Base-by-base conservation (phyloP, 1,284 basidiomycete genomes). In the Takashimella tepidaria region DNA sequence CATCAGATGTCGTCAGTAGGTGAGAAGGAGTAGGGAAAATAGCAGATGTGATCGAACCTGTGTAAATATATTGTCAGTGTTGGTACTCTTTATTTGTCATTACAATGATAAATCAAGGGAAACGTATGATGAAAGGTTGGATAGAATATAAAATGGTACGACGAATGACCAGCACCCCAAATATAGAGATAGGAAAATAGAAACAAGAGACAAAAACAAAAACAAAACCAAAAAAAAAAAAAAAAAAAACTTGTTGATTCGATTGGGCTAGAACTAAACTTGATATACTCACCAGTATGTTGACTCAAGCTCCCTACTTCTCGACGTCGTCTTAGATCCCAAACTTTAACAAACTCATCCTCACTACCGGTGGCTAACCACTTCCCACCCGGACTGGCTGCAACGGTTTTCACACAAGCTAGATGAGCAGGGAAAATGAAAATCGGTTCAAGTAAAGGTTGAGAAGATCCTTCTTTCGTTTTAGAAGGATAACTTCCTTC, bases 351-450 rank as follows among this genome's bases (percentile, higher is more conserved):
- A 52, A 92, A 88, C 76, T 98, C 95, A 72, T 98, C 95, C 26
- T 89, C 84, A 59, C 89, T 92, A 0, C 92, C 95, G 0, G 89
- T 93, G 3, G 92, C 93, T 13, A 98, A 81, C 90, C 92, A 98
- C 76, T 96, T 97, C 1, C 90, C 91, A 27, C 89, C 89, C 1
- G 91, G 89, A 1, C 87, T 88, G 0, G 88, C 86, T 1, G 90
- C 88, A 4, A 95, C 86, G 8, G 89, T 84, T 67, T 92, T 92
- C 56, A 98, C 87, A 63, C 86, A 92, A 1, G 89, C 92, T 31
- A 95, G 84, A 75, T 98, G 95, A 0, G 95, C 95, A 26, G 95
- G 92, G 77, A 98, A 98, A 58, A 92, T 91, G 75, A 98, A 98
- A 49, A 89, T 82, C 0, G 95, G 92, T 59, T 85, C 84, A 19